A percentile compares a stretch with the other conserved stretches of the same genome.
Evolutionary conservation across 768 basidiomycete genomes (phyloP).

Genomic region (Omphalotus guepiniiformis): DNA sequence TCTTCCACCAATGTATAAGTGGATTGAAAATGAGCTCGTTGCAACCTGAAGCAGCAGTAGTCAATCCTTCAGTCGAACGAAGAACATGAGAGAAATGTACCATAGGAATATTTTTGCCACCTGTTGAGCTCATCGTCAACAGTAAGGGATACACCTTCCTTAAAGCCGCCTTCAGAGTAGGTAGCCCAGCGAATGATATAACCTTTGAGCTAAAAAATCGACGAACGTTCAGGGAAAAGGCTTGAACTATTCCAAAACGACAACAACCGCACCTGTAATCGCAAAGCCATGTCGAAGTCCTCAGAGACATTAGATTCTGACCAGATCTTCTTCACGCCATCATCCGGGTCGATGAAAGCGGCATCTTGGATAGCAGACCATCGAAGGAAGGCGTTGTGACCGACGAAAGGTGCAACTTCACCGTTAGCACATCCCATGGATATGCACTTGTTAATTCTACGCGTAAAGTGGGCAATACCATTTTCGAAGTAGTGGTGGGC

Average conservation of each 20-base stretch:
- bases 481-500: conserved; percentile 90
- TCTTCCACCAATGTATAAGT: conserved; percentile 66
- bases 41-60: conserved; percentile 39
- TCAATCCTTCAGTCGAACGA: not conserved
- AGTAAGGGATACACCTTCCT: conserved; percentile 88
- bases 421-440: conserved; percentile 79
- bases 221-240: not conserved
- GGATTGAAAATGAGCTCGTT: conserved; percentile 87
- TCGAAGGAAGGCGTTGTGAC: conserved; percentile 85
- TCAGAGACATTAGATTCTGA: conserved; percentile 80
- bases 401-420: conserved; percentile 80
- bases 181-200: conserved; percentile 85
- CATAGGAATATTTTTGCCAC: conserved; percentile 89
- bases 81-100: conserved; percentile 26
- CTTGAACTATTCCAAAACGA: no score
- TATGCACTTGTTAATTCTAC: conserved; percentile 78
- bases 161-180: conserved; percentile 81
- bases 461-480: conserved; percentile 84
- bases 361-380: conserved; percentile 91
- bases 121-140: conserved; percentile 88
- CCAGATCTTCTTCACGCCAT: conserved; percentile 72
- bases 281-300: conserved; percentile 78
- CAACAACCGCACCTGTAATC: conserved; percentile 40
- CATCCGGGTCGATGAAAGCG: conserved; percentile 62
- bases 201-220: conserved; percentile 39